A percentile compares a stretch with the other conserved stretches of the same genome.
phyloP scores from a whole-genome alignment of 441 rosid species.

The Erysimum pusillum region DNA sequence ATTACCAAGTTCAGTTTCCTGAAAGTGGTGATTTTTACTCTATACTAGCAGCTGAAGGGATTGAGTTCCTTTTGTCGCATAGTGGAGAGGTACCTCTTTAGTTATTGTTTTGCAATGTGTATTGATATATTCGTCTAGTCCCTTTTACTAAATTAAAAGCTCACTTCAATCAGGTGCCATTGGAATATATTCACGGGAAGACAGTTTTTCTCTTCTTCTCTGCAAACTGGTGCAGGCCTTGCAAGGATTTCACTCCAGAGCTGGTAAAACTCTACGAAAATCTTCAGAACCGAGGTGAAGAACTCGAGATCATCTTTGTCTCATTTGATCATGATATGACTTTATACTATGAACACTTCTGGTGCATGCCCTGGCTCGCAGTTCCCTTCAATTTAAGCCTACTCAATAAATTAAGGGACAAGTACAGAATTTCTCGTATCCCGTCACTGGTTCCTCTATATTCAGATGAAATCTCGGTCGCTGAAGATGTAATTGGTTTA shows the following conservation, averaged over 20 bases:
- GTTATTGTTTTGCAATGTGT: not conserved
- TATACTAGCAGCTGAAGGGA: slow-evolving; percentile 62
- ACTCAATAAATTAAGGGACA: slow-evolving; percentile 53
- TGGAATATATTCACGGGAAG: slow-evolving; percentile 62
- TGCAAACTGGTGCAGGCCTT: slow-evolving; percentile 91
- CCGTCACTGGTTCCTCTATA: slow-evolving; percentile 67
- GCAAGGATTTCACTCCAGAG: slow-evolving; percentile 68
- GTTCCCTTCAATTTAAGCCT: slow-evolving; percentile 64
- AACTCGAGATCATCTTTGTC: slow-evolving; percentile 71
- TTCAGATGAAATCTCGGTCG: slow-evolving; percentile 53
- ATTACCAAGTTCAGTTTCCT: slow-evolving; percentile 40
- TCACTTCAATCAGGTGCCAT: slow-evolving; percentile 60
- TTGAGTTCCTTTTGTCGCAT: slow-evolving; percentile 67
- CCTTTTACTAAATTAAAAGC: slow-evolving; percentile 4
- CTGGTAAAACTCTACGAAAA: slow-evolving; percentile 63
- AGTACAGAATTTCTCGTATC: slow-evolving; percentile 60
- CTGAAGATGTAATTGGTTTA: slow-evolving; percentile 67
- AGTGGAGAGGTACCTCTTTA: slow-evolving; percentile 57
- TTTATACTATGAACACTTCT: slow-evolving; percentile 69
- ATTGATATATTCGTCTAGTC: not conserved
- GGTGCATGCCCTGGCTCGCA: slow-evolving; percentile 85
- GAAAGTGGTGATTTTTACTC: slow-evolving; percentile 48
- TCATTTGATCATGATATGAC: slow-evolving; percentile 74
- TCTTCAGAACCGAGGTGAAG: slow-evolving; percentile 56
- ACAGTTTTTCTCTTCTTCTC: slow-evolving; percentile 76